These are phyloP conservation scores for Colletotrichum higginsianum DNA, from an alignment of 2,329 filamentous ascomycete species.

Conservation along the genomic window DNA sequence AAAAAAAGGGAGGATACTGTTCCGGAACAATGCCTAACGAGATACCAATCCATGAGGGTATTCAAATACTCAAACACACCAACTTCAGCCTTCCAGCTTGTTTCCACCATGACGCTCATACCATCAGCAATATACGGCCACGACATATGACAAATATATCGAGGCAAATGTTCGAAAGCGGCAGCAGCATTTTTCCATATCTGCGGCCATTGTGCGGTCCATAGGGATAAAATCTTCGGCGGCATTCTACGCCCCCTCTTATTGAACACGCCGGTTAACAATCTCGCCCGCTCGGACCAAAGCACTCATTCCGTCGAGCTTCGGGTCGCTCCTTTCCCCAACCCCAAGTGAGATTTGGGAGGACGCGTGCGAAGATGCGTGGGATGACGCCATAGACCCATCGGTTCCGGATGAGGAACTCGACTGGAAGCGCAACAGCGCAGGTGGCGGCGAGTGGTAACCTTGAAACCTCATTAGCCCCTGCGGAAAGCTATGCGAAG, in stretches of 20 bases:
- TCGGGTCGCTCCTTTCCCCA: constrained; percentile 36
- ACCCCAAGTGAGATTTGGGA: constrained; percentile 38
- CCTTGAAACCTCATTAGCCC: constrained; percentile 40
- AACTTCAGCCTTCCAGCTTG: constrained; percentile 17
- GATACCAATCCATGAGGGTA: constrained; percentile 42
- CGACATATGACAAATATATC: constrained; percentile 6
- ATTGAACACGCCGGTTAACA: constrained; percentile 60
- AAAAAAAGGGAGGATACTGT: neutral
- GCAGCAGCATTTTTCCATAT: neutral
- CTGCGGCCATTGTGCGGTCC: neutral
- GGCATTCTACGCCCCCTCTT: constrained; percentile 7
- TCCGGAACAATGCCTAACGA: constrained; percentile 32
- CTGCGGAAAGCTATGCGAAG: constrained; percentile 15
- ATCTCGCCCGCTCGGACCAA: constrained; percentile 72
- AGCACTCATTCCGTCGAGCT: constrained; percentile 72
- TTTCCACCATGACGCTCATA: constrained; percentile 8
- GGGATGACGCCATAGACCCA: constrained; percentile 31
- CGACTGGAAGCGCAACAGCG: constrained; percentile 36
- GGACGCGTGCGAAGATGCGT: constrained; percentile 38
- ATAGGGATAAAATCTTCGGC: too few species aligned
- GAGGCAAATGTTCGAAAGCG: neutral
- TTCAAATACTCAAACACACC: constrained; percentile 37
- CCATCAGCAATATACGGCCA: neutral
- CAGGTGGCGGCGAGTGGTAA: constrained; percentile 36
- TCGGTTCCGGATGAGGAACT: constrained; percentile 39